Percentiles rank a stretch among this genome's conserved stretches.
Evolutionary conservation across 23 red algal genomes (phyloP).

Genomic region (Gracilaria vermiculophylla): DNA sequence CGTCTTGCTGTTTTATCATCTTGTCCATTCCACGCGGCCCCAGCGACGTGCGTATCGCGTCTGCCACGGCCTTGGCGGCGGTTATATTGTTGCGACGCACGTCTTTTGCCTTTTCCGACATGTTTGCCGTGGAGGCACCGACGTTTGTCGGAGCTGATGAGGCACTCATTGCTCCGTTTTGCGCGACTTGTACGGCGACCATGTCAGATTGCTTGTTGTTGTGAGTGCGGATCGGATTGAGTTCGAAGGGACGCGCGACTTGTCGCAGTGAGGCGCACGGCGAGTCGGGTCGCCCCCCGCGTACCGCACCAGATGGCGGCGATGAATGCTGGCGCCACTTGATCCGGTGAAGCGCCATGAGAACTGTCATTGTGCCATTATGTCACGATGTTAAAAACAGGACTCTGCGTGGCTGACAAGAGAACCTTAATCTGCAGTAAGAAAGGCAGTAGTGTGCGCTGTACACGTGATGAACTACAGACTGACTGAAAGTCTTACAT

Average conservation of each 20-base stretch:
- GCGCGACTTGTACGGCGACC: constrained; percentile 30
- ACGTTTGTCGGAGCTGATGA: not conserved
- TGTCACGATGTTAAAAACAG: too few species aligned
- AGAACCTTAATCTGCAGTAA: too few species aligned
- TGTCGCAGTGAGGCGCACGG: not conserved
- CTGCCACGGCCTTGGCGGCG: constrained; percentile 94
- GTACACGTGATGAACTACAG: too few species aligned
- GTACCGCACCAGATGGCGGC: too few species aligned
- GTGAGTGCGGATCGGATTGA: not conserved
- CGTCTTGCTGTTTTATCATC: constrained; percentile 80
- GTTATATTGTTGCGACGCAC: constrained; percentile 91
- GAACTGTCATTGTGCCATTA: too few species aligned
- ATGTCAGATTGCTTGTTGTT: not conserved
- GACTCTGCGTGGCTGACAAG: too few species aligned
- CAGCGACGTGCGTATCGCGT: constrained; percentile 88
- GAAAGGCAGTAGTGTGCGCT: too few species aligned
- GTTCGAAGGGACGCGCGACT: not conserved
- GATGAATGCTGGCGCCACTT: not conserved
- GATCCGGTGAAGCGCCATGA: not conserved
- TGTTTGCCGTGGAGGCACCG: not conserved
- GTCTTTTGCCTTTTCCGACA: constrained; percentile 85
- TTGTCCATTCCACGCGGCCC: constrained; percentile 99
- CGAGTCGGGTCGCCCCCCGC: too few species aligned
- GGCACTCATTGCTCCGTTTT: not conserved
- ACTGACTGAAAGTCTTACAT: too few species aligned